These are phyloP conservation scores for Apiospora malaysiana DNA, from an alignment of 2,329 filamentous ascomycete genomes.

Conservation along the genomic window DNA sequence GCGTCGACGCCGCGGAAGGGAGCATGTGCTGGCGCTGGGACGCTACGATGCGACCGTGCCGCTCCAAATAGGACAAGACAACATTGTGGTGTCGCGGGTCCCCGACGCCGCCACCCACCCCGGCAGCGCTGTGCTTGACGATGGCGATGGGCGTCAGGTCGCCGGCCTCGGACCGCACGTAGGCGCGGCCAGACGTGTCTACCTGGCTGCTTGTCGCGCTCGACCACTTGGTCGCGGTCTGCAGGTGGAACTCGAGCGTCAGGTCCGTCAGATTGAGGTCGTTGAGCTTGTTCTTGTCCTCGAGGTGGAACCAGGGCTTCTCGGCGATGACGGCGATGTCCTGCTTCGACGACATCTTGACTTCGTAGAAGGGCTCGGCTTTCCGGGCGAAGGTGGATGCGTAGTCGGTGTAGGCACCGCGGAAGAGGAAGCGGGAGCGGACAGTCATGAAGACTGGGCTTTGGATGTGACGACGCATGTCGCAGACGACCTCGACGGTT, in stretches of 20 bases:
- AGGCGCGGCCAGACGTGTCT: slow-evolving; percentile 84
- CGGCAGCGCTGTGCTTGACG: slow-evolving; percentile 90
- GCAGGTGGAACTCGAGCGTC: slow-evolving; percentile 90
- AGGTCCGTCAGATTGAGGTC: slow-evolving; percentile 48
- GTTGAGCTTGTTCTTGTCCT: slow-evolving; percentile 81
- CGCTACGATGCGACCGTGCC: slow-evolving; percentile 41
- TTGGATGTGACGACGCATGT: slow-evolving; percentile 67
- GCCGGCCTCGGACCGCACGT: slow-evolving; percentile 56
- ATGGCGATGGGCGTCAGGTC: slow-evolving; percentile 94
- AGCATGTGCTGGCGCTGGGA: background rate
- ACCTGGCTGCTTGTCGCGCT: slow-evolving; percentile 86
- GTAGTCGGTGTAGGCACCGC: slow-evolving; percentile 86
- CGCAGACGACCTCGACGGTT: slow-evolving; percentile 97
- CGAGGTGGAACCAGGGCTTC: slow-evolving; percentile 94
- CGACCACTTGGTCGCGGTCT: slow-evolving; percentile 88
- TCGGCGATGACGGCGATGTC: slow-evolving; percentile 91
- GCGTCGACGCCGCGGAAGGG: background rate
- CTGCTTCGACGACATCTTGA: slow-evolving; percentile 82
- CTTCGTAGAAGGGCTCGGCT: slow-evolving; percentile 87
- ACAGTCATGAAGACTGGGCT: slow-evolving; percentile 88
- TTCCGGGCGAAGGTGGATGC: slow-evolving; percentile 98
- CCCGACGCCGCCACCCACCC: slow-evolving; percentile 59
- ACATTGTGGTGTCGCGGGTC: slow-evolving; percentile 88
- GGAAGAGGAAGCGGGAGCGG: slow-evolving; percentile 95
- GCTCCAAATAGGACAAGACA: slow-evolving; percentile 90